Conservation (phyloP, 2,329 filamentous ascomycete genomes). For the Fusarium globosum region DNA sequence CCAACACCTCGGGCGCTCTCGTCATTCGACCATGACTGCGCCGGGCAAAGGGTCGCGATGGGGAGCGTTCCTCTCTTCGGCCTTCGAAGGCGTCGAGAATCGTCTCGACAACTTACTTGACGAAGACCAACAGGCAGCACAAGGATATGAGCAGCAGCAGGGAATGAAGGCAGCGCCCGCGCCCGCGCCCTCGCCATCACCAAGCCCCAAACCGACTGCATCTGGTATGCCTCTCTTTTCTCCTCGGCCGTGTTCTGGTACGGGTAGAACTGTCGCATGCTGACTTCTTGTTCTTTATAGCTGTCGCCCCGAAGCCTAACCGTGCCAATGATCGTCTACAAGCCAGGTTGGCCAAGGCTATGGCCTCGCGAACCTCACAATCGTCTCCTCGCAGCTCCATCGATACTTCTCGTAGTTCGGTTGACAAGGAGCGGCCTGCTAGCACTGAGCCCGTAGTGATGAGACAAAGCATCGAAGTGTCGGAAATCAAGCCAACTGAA, state of each 20-base stretch:
- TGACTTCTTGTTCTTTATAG: conserved; percentile 38
- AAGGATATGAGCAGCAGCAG: conserved; percentile 36
- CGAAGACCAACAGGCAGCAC: conserved; percentile 59
- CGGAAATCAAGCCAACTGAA: conserved; percentile 21
- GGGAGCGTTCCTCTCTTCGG: conserved; percentile 86
- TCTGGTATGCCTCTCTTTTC: conserved; percentile 4
- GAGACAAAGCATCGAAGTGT: conserved; percentile 26
- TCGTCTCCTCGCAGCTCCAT: conserved; percentile 52
- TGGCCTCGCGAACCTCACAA: conserved; percentile 73
- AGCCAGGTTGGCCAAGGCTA: conserved; percentile 87
- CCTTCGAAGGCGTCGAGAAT: conserved; percentile 93
- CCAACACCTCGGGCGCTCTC: conserved; percentile 8
- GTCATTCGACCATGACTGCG: conserved; percentile 59
- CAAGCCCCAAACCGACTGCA: conserved; percentile 40
- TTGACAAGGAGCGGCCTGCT: conserved; percentile 39
- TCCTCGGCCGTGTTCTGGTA: neutral
- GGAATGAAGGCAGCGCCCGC: conserved; percentile 30
- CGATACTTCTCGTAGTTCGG: conserved; percentile 51
- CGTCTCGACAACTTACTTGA: conserved; percentile 93
- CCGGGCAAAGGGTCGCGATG: conserved; percentile 70
- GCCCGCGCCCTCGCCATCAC: conserved; percentile 45
- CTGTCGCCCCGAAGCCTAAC: conserved; percentile 72
- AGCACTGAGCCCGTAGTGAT: conserved; percentile 27
- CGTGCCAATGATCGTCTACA: conserved; percentile 84
- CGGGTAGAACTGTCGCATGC: neutral